phyloP scores from a whole-genome alignment of 2,329 filamentous ascomycete genomes.

The Fusarium sp. region DNA sequence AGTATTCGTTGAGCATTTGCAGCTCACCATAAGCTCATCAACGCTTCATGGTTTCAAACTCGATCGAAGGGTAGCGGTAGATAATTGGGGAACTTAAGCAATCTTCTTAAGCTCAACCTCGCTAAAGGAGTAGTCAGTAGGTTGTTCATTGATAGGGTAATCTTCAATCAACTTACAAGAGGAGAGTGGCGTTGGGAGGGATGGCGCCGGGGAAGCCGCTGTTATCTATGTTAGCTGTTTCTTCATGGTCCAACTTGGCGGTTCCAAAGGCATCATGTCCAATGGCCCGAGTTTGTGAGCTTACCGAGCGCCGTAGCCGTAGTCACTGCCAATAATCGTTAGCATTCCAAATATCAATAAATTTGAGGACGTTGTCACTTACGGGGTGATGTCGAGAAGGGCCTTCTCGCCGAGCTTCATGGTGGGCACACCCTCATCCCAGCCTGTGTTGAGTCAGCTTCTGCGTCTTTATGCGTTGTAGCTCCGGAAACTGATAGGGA shows the following conservation, averaged over 20 bases:
- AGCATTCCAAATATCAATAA: conserved; percentile 11
- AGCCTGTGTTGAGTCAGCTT: conserved; percentile 63
- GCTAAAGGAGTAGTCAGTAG: conserved; percentile 54
- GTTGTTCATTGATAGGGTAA: not conserved
- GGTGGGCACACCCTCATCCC: conserved; percentile 84
- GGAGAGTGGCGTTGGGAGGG: conserved; percentile 77
- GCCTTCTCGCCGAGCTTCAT: conserved; percentile 96
- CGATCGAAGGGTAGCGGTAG: conserved; percentile 11
- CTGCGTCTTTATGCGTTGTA: not conserved
- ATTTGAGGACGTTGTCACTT: conserved; percentile 3
- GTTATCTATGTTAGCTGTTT: conserved; percentile 28
- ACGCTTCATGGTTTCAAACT: conserved; percentile 12
- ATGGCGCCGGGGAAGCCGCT: conserved; percentile 86
- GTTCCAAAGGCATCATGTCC: not conserved
- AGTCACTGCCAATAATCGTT: conserved; percentile 62
- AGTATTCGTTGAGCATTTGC: not conserved
- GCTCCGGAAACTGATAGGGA: conserved; percentile 28
- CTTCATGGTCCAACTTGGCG: not conserved
- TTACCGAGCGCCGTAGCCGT: conserved; percentile 72
- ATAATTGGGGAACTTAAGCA: conserved; percentile 52
- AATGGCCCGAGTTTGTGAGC: conserved; percentile 40
- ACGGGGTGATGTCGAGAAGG: conserved; percentile 78
- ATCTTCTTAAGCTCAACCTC: conserved; percentile 77
- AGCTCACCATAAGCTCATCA: not conserved
- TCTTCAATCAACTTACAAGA: conserved; percentile 79